These are phyloP conservation scores for Cucumis cinereus DNA, from an alignment of 306 rosid species.

Conservation along the genomic window DNA sequence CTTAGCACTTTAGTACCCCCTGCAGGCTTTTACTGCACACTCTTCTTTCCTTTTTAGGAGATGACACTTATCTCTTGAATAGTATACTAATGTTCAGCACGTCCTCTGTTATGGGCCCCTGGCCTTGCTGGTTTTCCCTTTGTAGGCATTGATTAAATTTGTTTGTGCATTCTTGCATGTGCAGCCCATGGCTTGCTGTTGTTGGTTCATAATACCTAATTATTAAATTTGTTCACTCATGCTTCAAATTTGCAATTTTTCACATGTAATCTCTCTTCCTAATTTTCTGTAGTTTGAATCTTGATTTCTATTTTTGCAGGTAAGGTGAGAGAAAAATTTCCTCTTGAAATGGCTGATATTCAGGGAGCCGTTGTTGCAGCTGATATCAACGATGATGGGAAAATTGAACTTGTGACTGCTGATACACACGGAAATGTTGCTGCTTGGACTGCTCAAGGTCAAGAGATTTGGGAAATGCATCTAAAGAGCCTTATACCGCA, in stretches of 20 bases:
- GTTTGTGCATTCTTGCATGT: not conserved
- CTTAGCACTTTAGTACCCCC: not conserved
- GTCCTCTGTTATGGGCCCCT: not conserved
- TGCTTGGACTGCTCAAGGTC: constrained; percentile 90
- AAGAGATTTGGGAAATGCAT: constrained; percentile 74
- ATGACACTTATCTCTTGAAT: constrained; percentile 1
- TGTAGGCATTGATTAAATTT: not conserved
- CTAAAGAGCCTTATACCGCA: constrained; percentile 91
- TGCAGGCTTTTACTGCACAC: not conserved
- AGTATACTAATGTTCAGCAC: not conserved
- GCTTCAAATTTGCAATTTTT: not conserved
- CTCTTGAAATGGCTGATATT: constrained; percentile 98
- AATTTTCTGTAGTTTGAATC: not conserved
- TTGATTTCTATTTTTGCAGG: constrained; percentile 38
- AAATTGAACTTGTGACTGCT: constrained; percentile 81
- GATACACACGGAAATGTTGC: constrained; percentile 96
- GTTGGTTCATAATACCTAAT: not conserved
- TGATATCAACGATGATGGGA: constrained; percentile 96
- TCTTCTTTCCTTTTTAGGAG: not conserved
- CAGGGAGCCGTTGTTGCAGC: constrained; percentile 88
- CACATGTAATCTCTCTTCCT: not conserved
- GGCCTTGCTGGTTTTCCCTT: not conserved
- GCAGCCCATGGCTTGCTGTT: not conserved
- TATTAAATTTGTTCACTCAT: not conserved
- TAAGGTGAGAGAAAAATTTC: constrained; percentile 79